Conservation (phyloP, 1,284 basidiomycete species). For the Microbotryum intermedium region DNA sequence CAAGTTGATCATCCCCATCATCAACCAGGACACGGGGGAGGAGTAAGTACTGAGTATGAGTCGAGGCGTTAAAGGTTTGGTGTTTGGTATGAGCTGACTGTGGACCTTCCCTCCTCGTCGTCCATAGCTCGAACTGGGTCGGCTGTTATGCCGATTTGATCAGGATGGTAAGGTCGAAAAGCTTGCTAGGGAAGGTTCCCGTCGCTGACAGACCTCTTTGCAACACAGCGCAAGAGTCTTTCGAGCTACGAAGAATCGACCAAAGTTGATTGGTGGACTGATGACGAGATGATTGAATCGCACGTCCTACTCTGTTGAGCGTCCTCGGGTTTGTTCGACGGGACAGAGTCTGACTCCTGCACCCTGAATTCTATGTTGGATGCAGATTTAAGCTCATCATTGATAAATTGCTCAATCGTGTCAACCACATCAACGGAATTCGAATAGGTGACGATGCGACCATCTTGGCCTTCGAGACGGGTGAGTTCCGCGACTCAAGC, state of each 20-base stretch:
- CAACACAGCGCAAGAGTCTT: conserved; percentile 23
- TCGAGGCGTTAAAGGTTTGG: too few relatives aligned
- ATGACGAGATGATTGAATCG: conserved; percentile 30
- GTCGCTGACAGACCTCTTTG: neutral
- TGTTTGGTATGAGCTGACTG: neutral
- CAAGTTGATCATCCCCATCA: conserved; percentile 31
- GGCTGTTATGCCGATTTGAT: conserved; percentile 18
- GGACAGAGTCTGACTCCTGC: neutral
- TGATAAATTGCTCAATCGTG: conserved; percentile 33
- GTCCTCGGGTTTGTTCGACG: too few relatives aligned
- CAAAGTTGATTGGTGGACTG: conserved; percentile 27
- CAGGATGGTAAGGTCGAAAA: conserved; percentile 6
- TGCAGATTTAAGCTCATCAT: conserved; percentile 31
- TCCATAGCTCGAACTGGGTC: conserved; percentile 26
- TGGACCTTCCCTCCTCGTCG: neutral
- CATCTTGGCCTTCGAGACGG: conserved; percentile 37
- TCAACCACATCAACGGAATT: conserved; percentile 36
- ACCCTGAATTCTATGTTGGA: neutral
- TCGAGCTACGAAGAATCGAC: conserved; percentile 15
- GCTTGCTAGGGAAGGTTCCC: conserved; percentile 4
- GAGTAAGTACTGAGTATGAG: neutral
- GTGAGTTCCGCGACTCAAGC: conserved; percentile 1
- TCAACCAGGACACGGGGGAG: conserved; percentile 32
- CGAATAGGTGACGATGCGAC: conserved; percentile 36
- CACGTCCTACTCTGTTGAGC: neutral